phyloP scores from a whole-genome alignment of 2,329 filamentous ascomycete genomes.

The Endoconidiophora laricicola region DNA sequence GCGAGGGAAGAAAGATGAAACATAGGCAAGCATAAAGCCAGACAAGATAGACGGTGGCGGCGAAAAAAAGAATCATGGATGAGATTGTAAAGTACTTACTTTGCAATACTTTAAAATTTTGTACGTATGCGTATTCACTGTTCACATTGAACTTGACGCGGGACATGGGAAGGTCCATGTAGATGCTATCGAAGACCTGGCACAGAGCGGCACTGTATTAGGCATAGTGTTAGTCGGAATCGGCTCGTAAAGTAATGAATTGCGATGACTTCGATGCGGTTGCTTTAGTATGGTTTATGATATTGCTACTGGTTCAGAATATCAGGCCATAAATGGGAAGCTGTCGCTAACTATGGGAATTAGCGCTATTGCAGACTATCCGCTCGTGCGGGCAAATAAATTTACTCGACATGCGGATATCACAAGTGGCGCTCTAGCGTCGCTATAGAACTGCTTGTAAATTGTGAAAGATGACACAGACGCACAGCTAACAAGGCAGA shows the following conservation, averaged over 20 bases:
- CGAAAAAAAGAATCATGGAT: conserved; percentile 2
- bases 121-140: conserved; percentile 89
- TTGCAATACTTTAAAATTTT: conserved; percentile 96
- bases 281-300: not conserved
- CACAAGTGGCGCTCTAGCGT: not conserved
- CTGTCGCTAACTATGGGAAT: too few relatives aligned
- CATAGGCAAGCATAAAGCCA: not conserved
- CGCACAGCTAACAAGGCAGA: too few relatives aligned
- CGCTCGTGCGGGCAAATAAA: not conserved
- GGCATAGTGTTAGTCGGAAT: conserved; percentile 5
- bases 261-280: not conserved
- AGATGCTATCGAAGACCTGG: conserved; percentile 98
- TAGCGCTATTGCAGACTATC: too few relatives aligned
- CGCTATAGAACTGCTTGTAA: too few relatives aligned
- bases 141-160: conserved; percentile 98
- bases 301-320: too few relatives aligned
- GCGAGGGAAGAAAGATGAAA: conserved; percentile 12
- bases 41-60: not conserved
- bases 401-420: not conserved
- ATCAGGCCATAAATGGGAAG: too few relatives aligned
- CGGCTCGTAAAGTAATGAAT: not conserved
- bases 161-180: conserved; percentile 84
- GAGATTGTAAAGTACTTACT: conserved; percentile 40
- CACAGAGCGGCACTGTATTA: conserved; percentile 68
- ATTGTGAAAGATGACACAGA: too few relatives aligned